Percentiles rank a stretch among this genome's conserved stretches.
These are phyloP conservation scores for Fomitopsis serialis DNA, from an alignment of 768 basidiomycete species.

Conservation along the genomic window DNA sequence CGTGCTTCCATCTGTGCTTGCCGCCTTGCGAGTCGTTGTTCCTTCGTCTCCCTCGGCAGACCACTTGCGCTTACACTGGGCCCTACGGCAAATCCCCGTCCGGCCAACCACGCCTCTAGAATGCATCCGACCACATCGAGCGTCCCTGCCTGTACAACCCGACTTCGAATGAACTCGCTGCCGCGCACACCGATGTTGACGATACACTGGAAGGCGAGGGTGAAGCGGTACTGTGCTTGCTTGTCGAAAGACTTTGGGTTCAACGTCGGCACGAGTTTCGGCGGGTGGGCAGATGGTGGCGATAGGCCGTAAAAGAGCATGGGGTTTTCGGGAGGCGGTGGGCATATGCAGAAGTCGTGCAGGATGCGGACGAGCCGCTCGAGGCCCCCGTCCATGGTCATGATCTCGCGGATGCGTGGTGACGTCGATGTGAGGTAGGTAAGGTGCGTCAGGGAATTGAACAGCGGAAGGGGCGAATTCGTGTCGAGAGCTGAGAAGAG, in stretches of 20 bases:
- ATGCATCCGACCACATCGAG: slow-evolving; percentile 92
- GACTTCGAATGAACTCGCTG: slow-evolving; percentile 83
- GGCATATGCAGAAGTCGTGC: slow-evolving; percentile 80
- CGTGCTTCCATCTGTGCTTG: slow-evolving; percentile 50
- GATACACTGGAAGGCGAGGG: slow-evolving; percentile 92
- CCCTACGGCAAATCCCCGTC: slow-evolving; percentile 82
- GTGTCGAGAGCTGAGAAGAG: slow-evolving; percentile 41
- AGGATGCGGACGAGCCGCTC: slow-evolving; percentile 92
- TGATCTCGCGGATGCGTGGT: slow-evolving; percentile 95
- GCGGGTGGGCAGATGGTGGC: slow-evolving; percentile 53
- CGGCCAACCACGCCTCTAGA: slow-evolving; percentile 87
- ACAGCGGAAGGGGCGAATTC: slow-evolving; percentile 58
- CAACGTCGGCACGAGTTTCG: slow-evolving; percentile 52
- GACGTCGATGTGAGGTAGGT: slow-evolving; percentile 96
- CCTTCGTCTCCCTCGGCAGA: slow-evolving; percentile 66
- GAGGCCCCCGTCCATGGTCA: slow-evolving; percentile 96
- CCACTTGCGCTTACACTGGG: slow-evolving; percentile 76
- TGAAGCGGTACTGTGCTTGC: slow-evolving; percentile 83
- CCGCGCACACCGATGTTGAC: slow-evolving; percentile 97
- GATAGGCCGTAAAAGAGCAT: slow-evolving; percentile 72
- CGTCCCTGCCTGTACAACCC: slow-evolving; percentile 93
- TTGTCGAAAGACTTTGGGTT: slow-evolving; percentile 73
- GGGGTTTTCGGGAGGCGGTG: slow-evolving; percentile 77
- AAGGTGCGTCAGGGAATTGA: slow-evolving; percentile 94
- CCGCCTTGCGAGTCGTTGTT: slow-evolving; percentile 62